Evolutionary conservation across 208 protist species (phyloP), one percentile per base, ranked within the genome.

Genomic region (Leishmania guyanensis): DNA sequence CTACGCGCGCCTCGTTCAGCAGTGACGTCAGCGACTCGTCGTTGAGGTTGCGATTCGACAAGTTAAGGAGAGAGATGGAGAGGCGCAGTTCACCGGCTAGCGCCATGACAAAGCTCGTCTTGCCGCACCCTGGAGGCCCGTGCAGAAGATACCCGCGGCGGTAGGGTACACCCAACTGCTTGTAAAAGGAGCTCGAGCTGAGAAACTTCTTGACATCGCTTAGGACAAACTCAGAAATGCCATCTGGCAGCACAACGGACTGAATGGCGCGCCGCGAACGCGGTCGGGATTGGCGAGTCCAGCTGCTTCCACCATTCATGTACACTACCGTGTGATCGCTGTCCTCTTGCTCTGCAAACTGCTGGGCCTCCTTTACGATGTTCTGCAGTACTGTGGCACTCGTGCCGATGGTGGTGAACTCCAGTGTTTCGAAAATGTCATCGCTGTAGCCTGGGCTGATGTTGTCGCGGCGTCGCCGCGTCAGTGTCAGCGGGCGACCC

Each of bases 71-170:
- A 71, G 92, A 98, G 75, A 99, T 98, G 70, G 95, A 94, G n/a
- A 98, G 87, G 26, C 89, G 87, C 54, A 99, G 79, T 75, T 98
- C 87, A 22, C 96, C 97, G 17, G 98, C 98, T 2, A 99, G 84
- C 20, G 96, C 97, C 80, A 94, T 92, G 20, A 99, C 95, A 78
- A 97, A 96, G 43, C 92, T 97, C 29, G 94, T 97, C 85, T 99
- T 99, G 50, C 98, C 98, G 72, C 95, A 97, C 8, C 98, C 98
- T 6, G 98, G 98, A 33, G 97, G 97, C 0, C 98, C 98, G 85
- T 99, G 94, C 22, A 99, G 84, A 10, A 99, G 87, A 83, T 99
- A 98, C n/a, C 97, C 97, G 50, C 98, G 90, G 60, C 98, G 92
- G 89, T 99, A 99, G 17, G 98, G 97, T 51, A 99, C 96, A 29